Evolutionary conservation across 805 yeast genomes (phyloP).

Genomic region (Saccharomycopsis sp.): DNA sequence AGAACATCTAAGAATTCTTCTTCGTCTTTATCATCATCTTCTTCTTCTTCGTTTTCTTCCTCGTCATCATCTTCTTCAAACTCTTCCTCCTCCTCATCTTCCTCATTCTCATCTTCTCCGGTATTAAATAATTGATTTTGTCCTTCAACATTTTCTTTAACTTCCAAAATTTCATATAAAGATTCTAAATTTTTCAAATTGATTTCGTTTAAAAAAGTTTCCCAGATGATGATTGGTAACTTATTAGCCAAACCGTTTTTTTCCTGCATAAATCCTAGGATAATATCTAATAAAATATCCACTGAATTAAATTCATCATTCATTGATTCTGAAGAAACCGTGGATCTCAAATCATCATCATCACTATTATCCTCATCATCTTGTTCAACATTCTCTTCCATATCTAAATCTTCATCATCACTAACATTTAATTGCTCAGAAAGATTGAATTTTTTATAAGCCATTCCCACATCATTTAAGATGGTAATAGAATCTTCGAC

Average conservation of each 20-base stretch:
- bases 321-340: background rate
- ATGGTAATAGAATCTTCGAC: slow-evolving; percentile 60
- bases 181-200: slow-evolving; percentile 35
- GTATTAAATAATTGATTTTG: slow-evolving; percentile 65
- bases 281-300: slow-evolving; percentile 16
- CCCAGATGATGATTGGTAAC: slow-evolving; percentile 47
- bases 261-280: slow-evolving; percentile 14
- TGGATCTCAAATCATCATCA: background rate
- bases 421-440: slow-evolving; percentile 26
- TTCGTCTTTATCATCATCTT: slow-evolving; percentile 15
- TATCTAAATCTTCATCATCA: slow-evolving; percentile 24
- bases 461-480: slow-evolving; percentile 58
- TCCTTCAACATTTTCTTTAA: slow-evolving; percentile 77
- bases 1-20: slow-evolving; percentile 13
- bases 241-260: slow-evolving; percentile 48
- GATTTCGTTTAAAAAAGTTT: slow-evolving; percentile 39
- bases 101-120: slow-evolving; percentile 39
- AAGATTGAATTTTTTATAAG: slow-evolving; percentile 38
- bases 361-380: background rate
- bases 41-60: slow-evolving; percentile 23
- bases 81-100: slow-evolving; percentile 34
- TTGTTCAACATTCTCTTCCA: background rate
- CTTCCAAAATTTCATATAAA: slow-evolving; percentile 42
- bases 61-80: slow-evolving; percentile 29
- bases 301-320: slow-evolving; percentile 6